A percentile compares a stretch with the other conserved stretches of the same genome.
Conservation (phyloP, 140 eudicot genomes). For the Anethum foeniculum region DNA sequence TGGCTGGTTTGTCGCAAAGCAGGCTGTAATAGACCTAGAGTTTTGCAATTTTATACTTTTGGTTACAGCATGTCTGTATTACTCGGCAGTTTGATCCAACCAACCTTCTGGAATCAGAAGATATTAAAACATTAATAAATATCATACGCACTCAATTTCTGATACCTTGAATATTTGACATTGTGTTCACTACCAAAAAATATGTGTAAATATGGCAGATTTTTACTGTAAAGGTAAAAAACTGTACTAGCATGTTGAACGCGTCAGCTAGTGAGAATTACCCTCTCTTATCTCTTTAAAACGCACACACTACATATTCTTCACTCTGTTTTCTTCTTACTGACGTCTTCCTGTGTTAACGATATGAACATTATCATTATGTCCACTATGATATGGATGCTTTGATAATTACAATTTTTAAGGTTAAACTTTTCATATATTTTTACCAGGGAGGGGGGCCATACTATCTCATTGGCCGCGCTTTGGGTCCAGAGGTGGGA, state of each 20-base stretch:
- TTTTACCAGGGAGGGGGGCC: conserved; percentile 91
- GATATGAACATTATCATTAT: not conserved
- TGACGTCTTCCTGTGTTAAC: not conserved
- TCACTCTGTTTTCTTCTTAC: not conserved
- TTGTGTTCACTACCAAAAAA: not conserved
- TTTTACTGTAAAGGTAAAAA: not conserved
- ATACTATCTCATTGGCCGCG: conserved; percentile 98
- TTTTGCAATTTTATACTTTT: not conserved
- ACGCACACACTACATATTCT: not conserved
- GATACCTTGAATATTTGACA: not conserved
- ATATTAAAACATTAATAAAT: not conserved
- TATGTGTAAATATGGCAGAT: not conserved
- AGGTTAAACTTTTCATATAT: conserved; percentile 12
- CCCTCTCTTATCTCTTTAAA: not conserved
- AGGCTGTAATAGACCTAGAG: not conserved
- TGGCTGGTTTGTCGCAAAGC: not conserved
- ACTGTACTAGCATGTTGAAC: not conserved
- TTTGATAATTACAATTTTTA: not conserved
- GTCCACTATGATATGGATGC: not conserved
- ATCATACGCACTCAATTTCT: not conserved
- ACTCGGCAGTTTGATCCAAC: not conserved
- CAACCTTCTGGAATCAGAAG: not conserved
- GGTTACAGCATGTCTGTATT: not conserved
- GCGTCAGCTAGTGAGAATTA: not conserved
- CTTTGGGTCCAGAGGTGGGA: conserved; percentile 99